Conservation (phyloP, 2,329 filamentous ascomycete species). For the Nemania sp. region DNA sequence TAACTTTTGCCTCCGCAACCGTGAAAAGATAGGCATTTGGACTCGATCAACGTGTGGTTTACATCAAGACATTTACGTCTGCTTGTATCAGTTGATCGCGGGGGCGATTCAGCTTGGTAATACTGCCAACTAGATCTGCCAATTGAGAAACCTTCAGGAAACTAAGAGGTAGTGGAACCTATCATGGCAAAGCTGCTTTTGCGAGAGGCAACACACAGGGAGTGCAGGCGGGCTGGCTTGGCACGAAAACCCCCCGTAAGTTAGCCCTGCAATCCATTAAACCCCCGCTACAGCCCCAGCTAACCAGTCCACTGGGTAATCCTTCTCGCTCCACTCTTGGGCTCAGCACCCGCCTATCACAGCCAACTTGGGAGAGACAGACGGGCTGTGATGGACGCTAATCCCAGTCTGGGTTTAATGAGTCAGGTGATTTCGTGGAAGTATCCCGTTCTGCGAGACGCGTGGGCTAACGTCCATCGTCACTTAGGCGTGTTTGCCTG, state of each 20-base stretch:
- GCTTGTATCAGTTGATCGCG: constrained; percentile 12
- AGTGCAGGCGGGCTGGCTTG: constrained; percentile 14
- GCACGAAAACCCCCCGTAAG: constrained; percentile 24
- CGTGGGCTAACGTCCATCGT: constrained; percentile 37
- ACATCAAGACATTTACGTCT: neutral
- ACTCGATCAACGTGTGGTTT: too few relatives aligned
- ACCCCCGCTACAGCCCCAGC: constrained; percentile 30
- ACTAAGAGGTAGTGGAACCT: neutral
- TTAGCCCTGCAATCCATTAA: constrained; percentile 26
- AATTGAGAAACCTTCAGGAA: neutral
- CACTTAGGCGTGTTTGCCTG: constrained; percentile 39
- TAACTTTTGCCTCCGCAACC: constrained; percentile 26
- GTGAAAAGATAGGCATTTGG: too few relatives aligned
- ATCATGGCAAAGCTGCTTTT: too few relatives aligned
- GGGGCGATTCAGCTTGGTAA: neutral
- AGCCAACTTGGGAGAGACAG: constrained; percentile 18
- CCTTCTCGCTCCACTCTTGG: constrained; percentile 22
- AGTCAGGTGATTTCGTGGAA: constrained; percentile 37
- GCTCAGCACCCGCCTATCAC: constrained; percentile 23
- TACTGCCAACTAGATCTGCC: neutral
- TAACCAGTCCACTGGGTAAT: constrained; percentile 24
- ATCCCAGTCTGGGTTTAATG: constrained; percentile 24
- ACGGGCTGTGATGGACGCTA: constrained; percentile 25
- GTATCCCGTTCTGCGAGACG: constrained; percentile 34
- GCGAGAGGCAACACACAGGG: too few relatives aligned